phyloP scores from a whole-genome alignment of 306 rosid species.

The Prunus fruticosa region DNA sequence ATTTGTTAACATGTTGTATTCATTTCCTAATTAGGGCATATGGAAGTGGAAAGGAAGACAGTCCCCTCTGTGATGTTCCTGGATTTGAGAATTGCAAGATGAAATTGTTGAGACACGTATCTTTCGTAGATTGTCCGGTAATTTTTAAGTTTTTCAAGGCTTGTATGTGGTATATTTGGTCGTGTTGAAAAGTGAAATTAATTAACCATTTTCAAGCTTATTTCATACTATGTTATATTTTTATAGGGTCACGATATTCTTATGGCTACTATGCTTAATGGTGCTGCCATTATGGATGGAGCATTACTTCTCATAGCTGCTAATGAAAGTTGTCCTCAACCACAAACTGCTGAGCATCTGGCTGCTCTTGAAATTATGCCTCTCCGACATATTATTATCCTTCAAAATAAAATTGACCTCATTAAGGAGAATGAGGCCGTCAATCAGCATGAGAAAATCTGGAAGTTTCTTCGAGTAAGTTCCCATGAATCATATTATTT shows the following conservation, averaged over 20 bases:
- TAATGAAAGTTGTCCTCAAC: slow-evolving; percentile 97
- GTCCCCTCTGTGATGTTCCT: slow-evolving; percentile 71
- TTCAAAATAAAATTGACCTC: slow-evolving; percentile 37
- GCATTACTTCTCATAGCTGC: slow-evolving; percentile 94
- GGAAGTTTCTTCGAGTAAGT: slow-evolving; percentile 73
- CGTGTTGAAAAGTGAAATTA: no score
- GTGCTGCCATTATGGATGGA: slow-evolving; percentile 99
- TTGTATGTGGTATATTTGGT: no score
- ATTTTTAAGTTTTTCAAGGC: background rate
- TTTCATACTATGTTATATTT: background rate
- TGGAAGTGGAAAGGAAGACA: slow-evolving; percentile 93
- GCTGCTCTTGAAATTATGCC: slow-evolving; percentile 96
- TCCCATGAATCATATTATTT: background rate
- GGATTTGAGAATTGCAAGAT: slow-evolving; percentile 75
- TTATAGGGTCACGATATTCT: slow-evolving; percentile 95
- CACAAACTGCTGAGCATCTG: slow-evolving; percentile 96
- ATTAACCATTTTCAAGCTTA: background rate
- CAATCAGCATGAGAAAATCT: slow-evolving; percentile 86
- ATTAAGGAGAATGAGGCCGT: slow-evolving; percentile 95
- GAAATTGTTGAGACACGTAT: slow-evolving; percentile 77
- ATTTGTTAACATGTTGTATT: slow-evolving; percentile 9
- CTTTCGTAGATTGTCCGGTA: slow-evolving; percentile 90
- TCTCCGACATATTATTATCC: no score
- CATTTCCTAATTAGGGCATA: slow-evolving; percentile 50
- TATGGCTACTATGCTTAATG: slow-evolving; percentile 99